These are phyloP conservation scores for Diaporthe nobilis DNA, from an alignment of 2,329 filamentous ascomycete species.

Conservation along the genomic window DNA sequence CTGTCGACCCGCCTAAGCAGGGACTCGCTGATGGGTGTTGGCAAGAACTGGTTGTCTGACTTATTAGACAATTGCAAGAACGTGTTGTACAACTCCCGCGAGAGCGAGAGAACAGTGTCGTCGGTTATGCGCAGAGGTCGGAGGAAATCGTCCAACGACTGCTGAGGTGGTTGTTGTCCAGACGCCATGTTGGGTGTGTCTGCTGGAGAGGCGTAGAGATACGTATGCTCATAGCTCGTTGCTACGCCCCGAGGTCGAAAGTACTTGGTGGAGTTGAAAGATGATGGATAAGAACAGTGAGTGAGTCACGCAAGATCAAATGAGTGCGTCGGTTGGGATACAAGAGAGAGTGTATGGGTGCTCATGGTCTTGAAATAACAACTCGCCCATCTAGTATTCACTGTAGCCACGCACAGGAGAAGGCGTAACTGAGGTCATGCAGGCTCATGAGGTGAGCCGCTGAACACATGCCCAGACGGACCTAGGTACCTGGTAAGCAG, in stretches of 20 bases:
- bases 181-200: slow-evolving; percentile 38
- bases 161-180: slow-evolving; percentile 37
- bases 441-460: slow-evolving; percentile 7
- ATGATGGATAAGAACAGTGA: background rate
- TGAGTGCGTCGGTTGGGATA: background rate
- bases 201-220: slow-evolving; percentile 13
- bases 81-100: slow-evolving; percentile 60
- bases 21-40: slow-evolving; percentile 73
- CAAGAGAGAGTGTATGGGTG: slow-evolving; percentile 6
- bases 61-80: slow-evolving; percentile 67
- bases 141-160: slow-evolving; percentile 61
- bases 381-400: background rate
- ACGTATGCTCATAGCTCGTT: slow-evolving; percentile 28
- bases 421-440: slow-evolving; percentile 16
- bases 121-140: slow-evolving; percentile 64
- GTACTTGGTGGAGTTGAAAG: background rate
- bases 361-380: slow-evolving; percentile 4
- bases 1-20: slow-evolving; percentile 64
- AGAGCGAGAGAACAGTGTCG: slow-evolving; percentile 61
- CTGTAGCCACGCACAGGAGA: background rate
- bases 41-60: slow-evolving; percentile 69
- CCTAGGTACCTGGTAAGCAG: background rate
- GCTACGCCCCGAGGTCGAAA: background rate
- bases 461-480: background rate
- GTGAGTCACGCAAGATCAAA: background rate